These are phyloP conservation scores for Ceriops decandra DNA, from an alignment of 345 rosid genomes.

Conservation along the genomic window DNA sequence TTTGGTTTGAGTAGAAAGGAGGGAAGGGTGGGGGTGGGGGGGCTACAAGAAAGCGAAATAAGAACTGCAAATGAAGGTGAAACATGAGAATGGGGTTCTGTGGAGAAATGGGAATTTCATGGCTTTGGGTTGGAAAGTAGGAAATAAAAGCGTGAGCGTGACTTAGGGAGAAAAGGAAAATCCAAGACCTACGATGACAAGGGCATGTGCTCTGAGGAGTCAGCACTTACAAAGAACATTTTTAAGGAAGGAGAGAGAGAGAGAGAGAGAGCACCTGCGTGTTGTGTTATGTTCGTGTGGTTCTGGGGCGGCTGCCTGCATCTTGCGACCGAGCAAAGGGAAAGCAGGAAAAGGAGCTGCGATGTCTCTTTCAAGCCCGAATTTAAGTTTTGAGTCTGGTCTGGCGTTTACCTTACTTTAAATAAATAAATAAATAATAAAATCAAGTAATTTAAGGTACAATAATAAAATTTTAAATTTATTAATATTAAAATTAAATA, in stretches of 20 bases:
- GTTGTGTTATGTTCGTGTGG: neutral
- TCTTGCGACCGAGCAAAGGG: no score
- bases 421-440: no score
- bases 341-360: no score
- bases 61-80: conserved; percentile 10
- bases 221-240: neutral
- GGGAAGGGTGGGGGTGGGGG: no score
- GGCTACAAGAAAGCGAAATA: conserved; percentile 23
- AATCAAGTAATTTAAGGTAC: no score
- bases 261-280: neutral
- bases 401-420: no score
- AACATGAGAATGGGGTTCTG: conserved; percentile 4
- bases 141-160: neutral
- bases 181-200: neutral
- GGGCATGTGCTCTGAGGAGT: neutral
- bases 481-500: no score
- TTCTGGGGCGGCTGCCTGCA: no score
- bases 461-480: no score
- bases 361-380: no score
- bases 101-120: conserved; percentile 20
- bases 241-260: neutral
- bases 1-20: neutral
- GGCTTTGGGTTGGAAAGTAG: neutral
- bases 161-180: neutral
- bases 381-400: no score